phyloP scores from a whole-genome alignment of 176 grass and related monocot species.

The Thinopyrum elongatum region DNA sequence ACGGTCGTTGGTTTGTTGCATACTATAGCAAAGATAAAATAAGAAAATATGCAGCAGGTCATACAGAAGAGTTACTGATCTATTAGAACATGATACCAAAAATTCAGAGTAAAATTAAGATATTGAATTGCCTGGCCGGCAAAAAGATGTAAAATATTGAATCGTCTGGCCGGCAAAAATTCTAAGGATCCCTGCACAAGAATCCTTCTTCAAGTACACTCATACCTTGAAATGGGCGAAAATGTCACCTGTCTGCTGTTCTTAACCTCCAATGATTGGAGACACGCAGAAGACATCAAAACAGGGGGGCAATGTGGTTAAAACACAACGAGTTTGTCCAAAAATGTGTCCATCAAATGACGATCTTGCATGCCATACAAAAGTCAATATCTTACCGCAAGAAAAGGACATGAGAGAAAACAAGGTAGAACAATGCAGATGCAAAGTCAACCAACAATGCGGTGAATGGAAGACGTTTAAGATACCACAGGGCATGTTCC shows the following conservation, averaged over 20 bases:
- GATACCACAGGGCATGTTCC: conserved; percentile 12
- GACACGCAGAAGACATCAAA: neutral
- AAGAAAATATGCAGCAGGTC: no score
- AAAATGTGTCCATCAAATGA: conserved; percentile 25
- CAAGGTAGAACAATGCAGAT: neutral
- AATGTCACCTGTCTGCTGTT: neutral
- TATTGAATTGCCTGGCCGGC: neutral
- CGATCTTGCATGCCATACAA: neutral
- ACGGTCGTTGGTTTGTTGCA: neutral
- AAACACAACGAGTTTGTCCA: neutral
- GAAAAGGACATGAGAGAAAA: conserved; percentile 12
- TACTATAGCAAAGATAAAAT: neutral
- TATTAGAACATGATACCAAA: neutral
- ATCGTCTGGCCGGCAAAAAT: neutral
- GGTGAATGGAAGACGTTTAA: conserved; percentile 65
- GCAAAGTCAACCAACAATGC: conserved; percentile 77
- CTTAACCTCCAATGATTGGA: conserved; percentile 26
- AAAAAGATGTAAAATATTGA: neutral
- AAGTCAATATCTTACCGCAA: conserved; percentile 35
- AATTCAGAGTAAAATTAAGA: neutral
- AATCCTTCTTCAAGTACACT: neutral
- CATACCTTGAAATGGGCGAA: neutral
- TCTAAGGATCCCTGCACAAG: neutral
- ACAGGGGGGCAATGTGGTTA: neutral
- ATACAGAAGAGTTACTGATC: neutral